These are phyloP conservation scores for Yamadazyma epiphylla DNA, from an alignment of 1,139 yeast species.

Conservation along the genomic window DNA sequence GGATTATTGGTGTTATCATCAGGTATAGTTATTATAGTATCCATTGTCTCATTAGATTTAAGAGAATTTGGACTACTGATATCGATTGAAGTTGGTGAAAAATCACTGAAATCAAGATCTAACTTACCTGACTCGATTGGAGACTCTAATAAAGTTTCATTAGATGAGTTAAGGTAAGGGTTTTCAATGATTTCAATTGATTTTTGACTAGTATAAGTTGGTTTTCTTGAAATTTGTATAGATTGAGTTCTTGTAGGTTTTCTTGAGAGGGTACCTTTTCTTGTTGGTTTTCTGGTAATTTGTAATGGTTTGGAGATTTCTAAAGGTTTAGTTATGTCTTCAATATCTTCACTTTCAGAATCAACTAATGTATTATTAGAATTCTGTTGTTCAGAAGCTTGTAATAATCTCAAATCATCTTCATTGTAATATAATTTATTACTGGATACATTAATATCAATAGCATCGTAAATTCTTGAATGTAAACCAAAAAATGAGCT, in stretches of 20 bases:
- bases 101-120: constrained; percentile 6
- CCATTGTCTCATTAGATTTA: constrained; percentile 6
- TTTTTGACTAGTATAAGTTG: neutral
- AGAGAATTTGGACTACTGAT: constrained; percentile 5
- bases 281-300: constrained; percentile 19
- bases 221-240: neutral
- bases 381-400: constrained; percentile 9
- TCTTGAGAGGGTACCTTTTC: too few species aligned
- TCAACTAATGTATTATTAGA: constrained; percentile 27
- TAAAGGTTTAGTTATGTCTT: constrained; percentile 21
- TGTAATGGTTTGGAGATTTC: constrained; percentile 14
- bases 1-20: constrained; percentile 7
- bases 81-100: neutral
- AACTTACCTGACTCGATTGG: constrained; percentile 8
- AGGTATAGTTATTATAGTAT: constrained; percentile 7
- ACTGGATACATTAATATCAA: constrained; percentile 8
- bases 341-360: constrained; percentile 9
- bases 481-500: constrained; percentile 56
- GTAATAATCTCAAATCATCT: constrained; percentile 28
- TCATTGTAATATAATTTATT: constrained; percentile 30
- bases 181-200: constrained; percentile 5
- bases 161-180: constrained; percentile 6
- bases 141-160: constrained; percentile 16
- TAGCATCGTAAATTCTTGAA: constrained; percentile 36
- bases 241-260: constrained; percentile 1